These are phyloP conservation scores for Chimonanthus salicifolius DNA, from an alignment of 164 flowering plant genomes.

Conservation along the genomic window DNA sequence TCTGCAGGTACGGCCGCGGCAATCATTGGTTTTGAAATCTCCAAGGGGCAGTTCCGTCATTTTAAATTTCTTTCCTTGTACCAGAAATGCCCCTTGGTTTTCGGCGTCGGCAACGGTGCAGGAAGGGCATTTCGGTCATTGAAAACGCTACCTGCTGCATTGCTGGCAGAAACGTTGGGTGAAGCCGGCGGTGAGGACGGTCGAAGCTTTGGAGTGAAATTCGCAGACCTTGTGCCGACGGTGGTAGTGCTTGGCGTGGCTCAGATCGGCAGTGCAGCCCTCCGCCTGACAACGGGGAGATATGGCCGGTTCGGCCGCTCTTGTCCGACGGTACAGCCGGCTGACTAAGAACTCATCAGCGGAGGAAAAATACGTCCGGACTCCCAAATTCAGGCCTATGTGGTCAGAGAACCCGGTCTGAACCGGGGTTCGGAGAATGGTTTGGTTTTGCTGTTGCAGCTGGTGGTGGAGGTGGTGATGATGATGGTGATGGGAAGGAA, in stretches of 20 bases:
- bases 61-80: not conserved
- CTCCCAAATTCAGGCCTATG: constrained; percentile 76
- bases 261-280: constrained; percentile 77
- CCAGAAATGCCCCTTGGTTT: not conserved
- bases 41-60: constrained; percentile 29
- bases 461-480: not conserved
- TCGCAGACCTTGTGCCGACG: constrained; percentile 96
- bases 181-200: constrained; percentile 67
- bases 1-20: constrained; percentile 29
- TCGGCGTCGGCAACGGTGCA: not conserved
- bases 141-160: constrained; percentile 75
- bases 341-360: constrained; percentile 61
- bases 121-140: constrained; percentile 24
- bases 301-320: constrained; percentile 34
- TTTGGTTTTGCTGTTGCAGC: constrained; percentile 4
- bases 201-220: constrained; percentile 87
- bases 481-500: constrained; percentile 9
- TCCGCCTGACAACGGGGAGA: constrained; percentile 81
- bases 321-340: constrained; percentile 65
- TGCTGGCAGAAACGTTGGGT: constrained; percentile 98
- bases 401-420: constrained; percentile 31
- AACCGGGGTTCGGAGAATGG: constrained; percentile 10
- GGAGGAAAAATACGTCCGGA: constrained; percentile 70
- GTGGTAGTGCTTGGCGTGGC: constrained; percentile 82
- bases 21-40: constrained; percentile 24